Conservation (phyloP, 2,329 filamentous ascomycete genomes). For the Orbilia oligospora region DNA sequence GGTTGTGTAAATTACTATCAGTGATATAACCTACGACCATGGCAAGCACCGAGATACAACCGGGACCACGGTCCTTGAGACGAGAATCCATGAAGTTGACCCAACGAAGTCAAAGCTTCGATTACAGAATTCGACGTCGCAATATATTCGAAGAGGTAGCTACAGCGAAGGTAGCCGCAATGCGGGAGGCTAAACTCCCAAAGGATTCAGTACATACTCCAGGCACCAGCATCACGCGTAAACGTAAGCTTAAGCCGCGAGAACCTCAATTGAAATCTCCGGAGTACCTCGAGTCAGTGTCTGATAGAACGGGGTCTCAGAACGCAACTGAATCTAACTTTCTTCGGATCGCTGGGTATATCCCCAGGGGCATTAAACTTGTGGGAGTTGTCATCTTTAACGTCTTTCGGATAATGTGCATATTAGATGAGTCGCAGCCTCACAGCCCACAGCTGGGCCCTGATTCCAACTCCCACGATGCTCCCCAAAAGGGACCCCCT, state of each 20-base stretch:
- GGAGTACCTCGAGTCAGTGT: neutral
- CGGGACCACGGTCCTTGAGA: neutral
- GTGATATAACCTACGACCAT: neutral
- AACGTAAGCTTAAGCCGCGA: neutral
- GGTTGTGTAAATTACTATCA: neutral
- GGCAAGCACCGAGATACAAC: neutral
- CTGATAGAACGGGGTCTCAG: neutral
- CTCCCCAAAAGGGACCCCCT: neutral
- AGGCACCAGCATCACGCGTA: neutral
- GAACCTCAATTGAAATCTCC: neutral
- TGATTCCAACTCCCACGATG: neutral
- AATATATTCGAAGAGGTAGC: slow-evolving; percentile 9
- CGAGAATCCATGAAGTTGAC: neutral
- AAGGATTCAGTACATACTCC: neutral
- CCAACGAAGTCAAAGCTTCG: neutral
- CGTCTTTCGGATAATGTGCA: slow-evolving; percentile 18
- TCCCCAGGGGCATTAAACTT: neutral
- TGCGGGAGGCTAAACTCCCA: neutral
- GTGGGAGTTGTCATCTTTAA: neutral
- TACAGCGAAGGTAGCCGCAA: slow-evolving; percentile 6
- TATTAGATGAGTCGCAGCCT: neutral
- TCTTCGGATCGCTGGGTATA: neutral
- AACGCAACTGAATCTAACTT: neutral
- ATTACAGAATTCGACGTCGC: neutral
- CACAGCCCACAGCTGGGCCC: neutral